Percentiles rank a stretch among this genome's conserved stretches.
Conservation (phyloP, 805 yeast species). For the Yamadazyma scolyti region DNA sequence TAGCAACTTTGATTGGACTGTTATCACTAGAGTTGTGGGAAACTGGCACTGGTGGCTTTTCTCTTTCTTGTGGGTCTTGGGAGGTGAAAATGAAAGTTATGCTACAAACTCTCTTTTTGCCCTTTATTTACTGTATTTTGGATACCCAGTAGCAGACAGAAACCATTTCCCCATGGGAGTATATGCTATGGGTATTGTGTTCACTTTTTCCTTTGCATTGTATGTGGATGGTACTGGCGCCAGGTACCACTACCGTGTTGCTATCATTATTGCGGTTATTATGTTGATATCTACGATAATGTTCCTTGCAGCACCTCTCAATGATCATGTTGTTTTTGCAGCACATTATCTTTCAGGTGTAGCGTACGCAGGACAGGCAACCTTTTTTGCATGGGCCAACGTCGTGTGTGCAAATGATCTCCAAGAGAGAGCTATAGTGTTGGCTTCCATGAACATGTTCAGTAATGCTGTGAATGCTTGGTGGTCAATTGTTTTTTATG, state of each 20-base stretch:
- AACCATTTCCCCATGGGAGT: slow-evolving; percentile 39
- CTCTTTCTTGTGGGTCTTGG: slow-evolving; percentile 32
- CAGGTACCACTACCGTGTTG: slow-evolving; percentile 50
- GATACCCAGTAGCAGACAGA: slow-evolving; percentile 24
- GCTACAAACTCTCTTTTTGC: slow-evolving; percentile 31
- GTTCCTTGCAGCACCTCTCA: slow-evolving; percentile 39
- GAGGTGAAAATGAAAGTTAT: slow-evolving; percentile 36
- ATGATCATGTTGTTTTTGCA: slow-evolving; percentile 37
- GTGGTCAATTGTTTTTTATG: slow-evolving; percentile 56
- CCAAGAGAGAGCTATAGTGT: slow-evolving; percentile 60
- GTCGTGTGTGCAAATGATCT: slow-evolving; percentile 54
- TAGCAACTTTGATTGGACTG: slow-evolving; percentile 24
- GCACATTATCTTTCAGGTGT: slow-evolving; percentile 56
- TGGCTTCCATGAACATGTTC: slow-evolving; percentile 66
- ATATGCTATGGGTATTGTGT: slow-evolving; percentile 30
- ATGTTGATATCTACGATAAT: slow-evolving; percentile 47
- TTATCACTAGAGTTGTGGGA: slow-evolving; percentile 40
- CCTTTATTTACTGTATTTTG: slow-evolving; percentile 26
- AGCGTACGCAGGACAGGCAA: slow-evolving; percentile 57
- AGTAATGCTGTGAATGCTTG: slow-evolving; percentile 61
- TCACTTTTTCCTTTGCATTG: slow-evolving; percentile 24
- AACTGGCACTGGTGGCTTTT: slow-evolving; percentile 36
- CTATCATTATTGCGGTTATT: slow-evolving; percentile 38
- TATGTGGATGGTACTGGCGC: slow-evolving; percentile 28
- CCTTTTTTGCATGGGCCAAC: slow-evolving; percentile 63